These are phyloP conservation scores for Sclerotinia minor DNA, from an alignment of 2,329 filamentous ascomycete species.

Conservation along the genomic window DNA sequence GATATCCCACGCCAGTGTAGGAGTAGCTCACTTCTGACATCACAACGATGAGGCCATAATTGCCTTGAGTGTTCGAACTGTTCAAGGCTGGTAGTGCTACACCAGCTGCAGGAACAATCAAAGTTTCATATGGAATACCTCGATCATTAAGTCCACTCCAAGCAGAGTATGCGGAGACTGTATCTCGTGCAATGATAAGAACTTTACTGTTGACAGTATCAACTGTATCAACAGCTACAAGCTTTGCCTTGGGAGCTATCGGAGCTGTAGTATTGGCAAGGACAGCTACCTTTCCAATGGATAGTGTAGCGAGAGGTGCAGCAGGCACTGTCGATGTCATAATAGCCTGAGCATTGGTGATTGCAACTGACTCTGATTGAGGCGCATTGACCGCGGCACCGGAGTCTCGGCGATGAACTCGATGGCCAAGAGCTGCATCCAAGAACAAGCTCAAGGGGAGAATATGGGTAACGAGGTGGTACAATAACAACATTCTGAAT, in stretches of 20 bases:
- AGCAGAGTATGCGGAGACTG: conserved; percentile 50
- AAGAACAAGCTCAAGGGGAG: conserved; percentile 20
- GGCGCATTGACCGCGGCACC: not conserved
- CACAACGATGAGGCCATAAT: conserved; percentile 55
- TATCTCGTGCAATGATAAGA: conserved; percentile 56
- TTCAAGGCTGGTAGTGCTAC: conserved; percentile 53
- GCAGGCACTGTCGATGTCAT: conserved; percentile 17
- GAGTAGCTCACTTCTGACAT: conserved; percentile 40
- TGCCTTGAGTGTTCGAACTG: conserved; percentile 48
- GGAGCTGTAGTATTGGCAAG: conserved; percentile 24
- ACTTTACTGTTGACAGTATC: conserved; percentile 48
- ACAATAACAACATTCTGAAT: conserved; percentile 16
- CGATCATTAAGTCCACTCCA: conserved; percentile 58
- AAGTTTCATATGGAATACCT: conserved; percentile 58
- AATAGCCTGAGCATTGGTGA: conserved; percentile 21
- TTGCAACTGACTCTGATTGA: conserved; percentile 20
- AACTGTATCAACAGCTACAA: not conserved
- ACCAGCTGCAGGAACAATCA: conserved; percentile 55
- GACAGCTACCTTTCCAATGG: conserved; percentile 1
- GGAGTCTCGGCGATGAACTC: conserved; percentile 16
- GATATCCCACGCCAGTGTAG: conserved; percentile 43
- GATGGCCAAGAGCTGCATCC: conserved; percentile 23
- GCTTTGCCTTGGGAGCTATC: not conserved
- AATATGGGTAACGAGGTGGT: conserved; percentile 19
- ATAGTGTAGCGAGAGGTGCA: conserved; percentile 17